Evolutionary conservation across 2,329 filamentous ascomycete genomes (phyloP).

Genomic region (Ceratocystis eucalypticola): DNA sequence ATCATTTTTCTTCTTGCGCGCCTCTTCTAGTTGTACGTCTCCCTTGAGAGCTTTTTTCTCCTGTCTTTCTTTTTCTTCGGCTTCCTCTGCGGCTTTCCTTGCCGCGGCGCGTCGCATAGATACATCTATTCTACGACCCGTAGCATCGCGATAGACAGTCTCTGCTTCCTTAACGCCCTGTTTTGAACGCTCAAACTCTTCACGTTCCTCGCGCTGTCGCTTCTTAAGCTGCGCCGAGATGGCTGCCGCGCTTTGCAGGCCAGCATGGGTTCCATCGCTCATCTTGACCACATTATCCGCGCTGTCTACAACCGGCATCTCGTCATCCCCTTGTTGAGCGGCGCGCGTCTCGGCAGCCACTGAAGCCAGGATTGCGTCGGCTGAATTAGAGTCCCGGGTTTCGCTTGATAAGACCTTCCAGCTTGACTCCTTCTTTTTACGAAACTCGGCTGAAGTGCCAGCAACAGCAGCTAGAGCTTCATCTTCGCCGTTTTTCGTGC

Average conservation of each 20-base stretch:
- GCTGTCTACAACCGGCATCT: slow-evolving; percentile 34
- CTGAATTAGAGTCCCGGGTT: slow-evolving; percentile 31
- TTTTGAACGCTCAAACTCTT: slow-evolving; percentile 32
- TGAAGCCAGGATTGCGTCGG: slow-evolving; percentile 64
- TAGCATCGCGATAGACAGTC: slow-evolving; percentile 90
- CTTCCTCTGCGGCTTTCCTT: slow-evolving; percentile 48
- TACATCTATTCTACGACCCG: slow-evolving; percentile 84
- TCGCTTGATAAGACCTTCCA: slow-evolving; percentile 58
- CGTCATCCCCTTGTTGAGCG: slow-evolving; percentile 35
- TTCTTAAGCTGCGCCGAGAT: slow-evolving; percentile 56
- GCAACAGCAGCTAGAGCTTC: slow-evolving; percentile 33
- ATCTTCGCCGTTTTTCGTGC: slow-evolving; percentile 41
- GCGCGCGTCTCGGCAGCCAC: slow-evolving; percentile 54
- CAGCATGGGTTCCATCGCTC: slow-evolving; percentile 77
- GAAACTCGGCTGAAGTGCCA: slow-evolving; percentile 48
- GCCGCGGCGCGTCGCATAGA: slow-evolving; percentile 81
- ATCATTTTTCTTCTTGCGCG: slow-evolving; percentile 48
- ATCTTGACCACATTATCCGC: slow-evolving; percentile 47
- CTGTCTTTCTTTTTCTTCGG: slow-evolving; percentile 56
- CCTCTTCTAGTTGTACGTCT: slow-evolving; percentile 65
- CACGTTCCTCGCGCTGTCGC: slow-evolving; percentile 51
- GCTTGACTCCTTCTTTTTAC: slow-evolving; percentile 60
- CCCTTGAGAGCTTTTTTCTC: slow-evolving; percentile 63
- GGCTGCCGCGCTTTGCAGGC: slow-evolving; percentile 69
- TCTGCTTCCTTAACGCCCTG: slow-evolving; percentile 38